Base-by-base conservation (phyloP, 768 basidiomycete species). In the Agrocybe praecox region DNA sequence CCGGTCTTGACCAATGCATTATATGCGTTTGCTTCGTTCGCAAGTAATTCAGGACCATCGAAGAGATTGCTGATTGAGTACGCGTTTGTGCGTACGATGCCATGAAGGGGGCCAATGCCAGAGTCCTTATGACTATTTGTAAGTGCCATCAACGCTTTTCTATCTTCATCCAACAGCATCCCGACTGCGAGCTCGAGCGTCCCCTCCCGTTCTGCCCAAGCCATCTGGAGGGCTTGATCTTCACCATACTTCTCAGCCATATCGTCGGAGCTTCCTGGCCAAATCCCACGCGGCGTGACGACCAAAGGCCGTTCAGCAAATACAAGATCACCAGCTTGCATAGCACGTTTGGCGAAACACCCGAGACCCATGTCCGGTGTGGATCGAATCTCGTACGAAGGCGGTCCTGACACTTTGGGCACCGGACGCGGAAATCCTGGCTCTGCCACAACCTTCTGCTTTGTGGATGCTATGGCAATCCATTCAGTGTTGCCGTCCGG, bases 221-320 rank as follows among this genome's bases (percentile, higher is more conserved):
- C 21, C 1, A 34, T 23, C 15, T 33, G 19, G 2, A 24, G 44
- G 2, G 24, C 21, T 22, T 45, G 8, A 12, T 21, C 15, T 33
- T 44, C 19, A 14, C 46, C 52, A 21, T 45, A 10, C 2, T 23
- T 29, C 17, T 12, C 10, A 10, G 10, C 19, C n/a, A 36, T 15
- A 11, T 14, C 15, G 26, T 19, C 26, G 18, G 23, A 4, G 6
- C 22, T 4, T 29, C n/a, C 49, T 5, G 50, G 21, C 6, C 29
- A 12, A 17, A 50, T 21, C 15, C 50, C 50, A 4, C 18, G 15
- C 7, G 67, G 69, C 14, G 49, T 40, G 9, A 77, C 59, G n/a
- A 78, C 58, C 44, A 78, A 61, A 1, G 76, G 76, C 3, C 76
- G 72, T 46, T 79, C 77, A 21, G 61, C 61, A 12, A 76, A 58